These are phyloP conservation scores for Chlorella sp. DNA, from an alignment of 139 green algal species.

Conservation along the genomic window DNA sequence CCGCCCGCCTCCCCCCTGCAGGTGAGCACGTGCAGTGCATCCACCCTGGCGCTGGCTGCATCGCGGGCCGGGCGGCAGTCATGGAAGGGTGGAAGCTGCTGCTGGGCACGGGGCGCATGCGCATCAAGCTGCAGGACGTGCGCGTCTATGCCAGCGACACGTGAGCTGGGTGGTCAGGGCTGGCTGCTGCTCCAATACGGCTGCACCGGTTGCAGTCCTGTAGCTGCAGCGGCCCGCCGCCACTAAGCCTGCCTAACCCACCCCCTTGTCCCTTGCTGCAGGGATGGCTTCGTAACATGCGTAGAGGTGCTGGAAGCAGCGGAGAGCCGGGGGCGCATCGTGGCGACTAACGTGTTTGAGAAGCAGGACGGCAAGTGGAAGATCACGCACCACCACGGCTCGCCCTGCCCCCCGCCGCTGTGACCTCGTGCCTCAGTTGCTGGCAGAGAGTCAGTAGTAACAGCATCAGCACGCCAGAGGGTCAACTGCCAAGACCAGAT, in stretches of 20 bases:
- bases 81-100: constrained; percentile 82
- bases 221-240: not conserved
- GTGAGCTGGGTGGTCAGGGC: not conserved
- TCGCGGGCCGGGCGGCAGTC: constrained; percentile 72
- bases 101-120: constrained; percentile 56
- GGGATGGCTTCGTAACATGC: constrained; percentile 73
- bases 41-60: constrained; percentile 69
- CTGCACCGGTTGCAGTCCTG: not conserved
- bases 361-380: constrained; percentile 76
- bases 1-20: no score
- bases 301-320: constrained; percentile 75
- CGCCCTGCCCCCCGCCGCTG: constrained; percentile 14
- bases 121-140: constrained; percentile 77
- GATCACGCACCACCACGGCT: constrained; percentile 80
- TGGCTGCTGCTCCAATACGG: not conserved
- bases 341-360: constrained; percentile 90
- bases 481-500: no score
- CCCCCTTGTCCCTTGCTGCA: not conserved
- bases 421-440: no score
- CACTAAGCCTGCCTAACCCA: not conserved
- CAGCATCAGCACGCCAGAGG: no score
- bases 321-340: constrained; percentile 61
- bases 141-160: constrained; percentile 55
- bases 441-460: no score
- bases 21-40: constrained; percentile 88